phyloP scores from a whole-genome alignment of 2,329 filamentous ascomycete species.

The Fusarium abutilonis region DNA sequence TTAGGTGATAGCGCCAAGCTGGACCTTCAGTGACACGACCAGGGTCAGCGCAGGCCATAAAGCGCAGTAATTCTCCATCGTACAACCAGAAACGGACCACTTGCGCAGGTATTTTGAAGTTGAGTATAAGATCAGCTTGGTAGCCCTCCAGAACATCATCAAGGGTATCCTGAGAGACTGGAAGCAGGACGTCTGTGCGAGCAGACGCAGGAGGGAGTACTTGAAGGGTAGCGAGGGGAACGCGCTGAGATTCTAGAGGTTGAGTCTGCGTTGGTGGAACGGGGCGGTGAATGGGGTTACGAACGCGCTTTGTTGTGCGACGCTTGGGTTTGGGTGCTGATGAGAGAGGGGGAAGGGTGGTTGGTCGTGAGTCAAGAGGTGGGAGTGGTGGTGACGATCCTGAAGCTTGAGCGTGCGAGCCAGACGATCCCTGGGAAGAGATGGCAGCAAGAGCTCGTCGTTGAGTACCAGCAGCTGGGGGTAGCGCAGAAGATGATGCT shows the following conservation, averaged over 20 bases:
- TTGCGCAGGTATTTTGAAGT: slow-evolving; percentile 63
- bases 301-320: slow-evolving; percentile 35
- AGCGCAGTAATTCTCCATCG: slow-evolving; percentile 62
- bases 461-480: background rate
- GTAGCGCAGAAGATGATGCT: slow-evolving; percentile 12
- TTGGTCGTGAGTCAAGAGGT: slow-evolving; percentile 28
- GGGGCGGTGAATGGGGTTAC: slow-evolving; percentile 45
- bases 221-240: slow-evolving; percentile 60
- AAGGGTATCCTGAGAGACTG: slow-evolving; percentile 59
- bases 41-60: slow-evolving; percentile 66
- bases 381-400: slow-evolving; percentile 19
- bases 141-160: slow-evolving; percentile 59
- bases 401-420: slow-evolving; percentile 16
- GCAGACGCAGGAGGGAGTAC: slow-evolving; percentile 59
- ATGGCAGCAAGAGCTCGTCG: slow-evolving; percentile 7
- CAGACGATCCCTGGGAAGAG: slow-evolving; percentile 27
- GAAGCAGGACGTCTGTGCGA: slow-evolving; percentile 65
- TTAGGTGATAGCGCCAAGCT: slow-evolving; percentile 45
- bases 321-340: slow-evolving; percentile 23
- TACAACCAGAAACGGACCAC: slow-evolving; percentile 73
- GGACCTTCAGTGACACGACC: slow-evolving; percentile 47
- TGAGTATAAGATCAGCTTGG: slow-evolving; percentile 65
- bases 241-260: slow-evolving; percentile 58
- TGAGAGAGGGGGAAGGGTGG: slow-evolving; percentile 30
- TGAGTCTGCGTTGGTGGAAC: slow-evolving; percentile 45